phyloP scores from a whole-genome alignment of 768 basidiomycete genomes.

The Lanmaoa pseudosensibilis region DNA sequence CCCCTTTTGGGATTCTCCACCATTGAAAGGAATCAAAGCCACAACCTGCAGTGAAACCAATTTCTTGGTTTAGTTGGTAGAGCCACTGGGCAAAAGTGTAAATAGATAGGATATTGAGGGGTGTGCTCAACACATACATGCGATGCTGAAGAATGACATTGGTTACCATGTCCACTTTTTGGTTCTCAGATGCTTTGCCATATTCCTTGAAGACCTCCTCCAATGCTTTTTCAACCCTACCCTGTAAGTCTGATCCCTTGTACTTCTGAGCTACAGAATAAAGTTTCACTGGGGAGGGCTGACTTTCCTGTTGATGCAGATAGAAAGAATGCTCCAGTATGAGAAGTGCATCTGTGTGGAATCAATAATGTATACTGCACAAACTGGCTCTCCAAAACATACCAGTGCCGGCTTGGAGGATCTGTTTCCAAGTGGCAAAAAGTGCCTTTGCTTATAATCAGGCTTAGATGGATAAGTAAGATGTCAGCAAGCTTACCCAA shows the following conservation, averaged over 20 bases:
- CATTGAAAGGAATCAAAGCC: too few relatives aligned
- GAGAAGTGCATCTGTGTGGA: background rate
- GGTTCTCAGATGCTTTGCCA: background rate
- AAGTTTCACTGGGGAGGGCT: too few relatives aligned
- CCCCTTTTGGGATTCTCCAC: too few relatives aligned
- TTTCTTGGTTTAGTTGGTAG: too few relatives aligned
- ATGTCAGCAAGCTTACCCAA: too few relatives aligned
- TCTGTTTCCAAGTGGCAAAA: background rate
- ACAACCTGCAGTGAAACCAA: too few relatives aligned
- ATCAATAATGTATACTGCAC: too few relatives aligned
- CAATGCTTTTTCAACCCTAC: background rate
- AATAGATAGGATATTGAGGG: background rate
- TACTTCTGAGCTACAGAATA: background rate
- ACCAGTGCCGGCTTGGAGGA: background rate
- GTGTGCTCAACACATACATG: background rate
- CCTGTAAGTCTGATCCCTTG: background rate
- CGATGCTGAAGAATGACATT: background rate
- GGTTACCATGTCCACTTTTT: background rate
- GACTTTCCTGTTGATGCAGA: background rate
- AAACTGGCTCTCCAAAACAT: background rate
- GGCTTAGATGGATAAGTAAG: too few relatives aligned
- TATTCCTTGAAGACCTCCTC: background rate
- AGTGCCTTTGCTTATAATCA: background rate
- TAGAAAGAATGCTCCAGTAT: conserved; percentile 2
- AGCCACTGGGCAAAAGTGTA: too few relatives aligned